Conservation (phyloP, 2,329 filamentous ascomycete genomes). For the Microsporum ferrugineum region DNA sequence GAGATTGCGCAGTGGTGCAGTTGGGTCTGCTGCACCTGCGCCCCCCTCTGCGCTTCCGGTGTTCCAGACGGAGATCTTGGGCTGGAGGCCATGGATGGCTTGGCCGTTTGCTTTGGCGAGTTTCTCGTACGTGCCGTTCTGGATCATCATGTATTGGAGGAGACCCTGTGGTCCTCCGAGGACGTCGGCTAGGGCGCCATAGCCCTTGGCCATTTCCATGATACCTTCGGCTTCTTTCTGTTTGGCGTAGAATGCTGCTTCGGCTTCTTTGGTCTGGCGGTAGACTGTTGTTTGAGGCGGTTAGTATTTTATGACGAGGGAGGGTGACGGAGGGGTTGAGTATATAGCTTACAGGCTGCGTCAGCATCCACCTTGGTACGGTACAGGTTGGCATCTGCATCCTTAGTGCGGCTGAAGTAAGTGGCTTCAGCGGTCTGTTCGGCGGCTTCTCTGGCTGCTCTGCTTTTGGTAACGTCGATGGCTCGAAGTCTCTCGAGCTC, state of each 20-base stretch:
- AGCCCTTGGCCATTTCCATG: slow-evolving; percentile 67
- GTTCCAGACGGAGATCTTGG: slow-evolving; percentile 88
- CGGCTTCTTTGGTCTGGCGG: slow-evolving; percentile 24
- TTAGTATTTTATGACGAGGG: slow-evolving; percentile 4
- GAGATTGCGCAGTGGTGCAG: slow-evolving; percentile 61
- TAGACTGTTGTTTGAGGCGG: slow-evolving; percentile 15
- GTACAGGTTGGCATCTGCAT: slow-evolving; percentile 41
- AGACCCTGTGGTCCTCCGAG: slow-evolving; percentile 69
- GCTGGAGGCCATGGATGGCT: slow-evolving; percentile 64
- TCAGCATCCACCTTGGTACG: slow-evolving; percentile 32
- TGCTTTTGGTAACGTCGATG: slow-evolving; percentile 64
- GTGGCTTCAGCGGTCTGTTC: slow-evolving; percentile 38
- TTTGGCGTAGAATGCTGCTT: slow-evolving; percentile 48
- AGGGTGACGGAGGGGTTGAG: background rate
- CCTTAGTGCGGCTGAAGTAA: slow-evolving; percentile 40
- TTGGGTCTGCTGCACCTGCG: slow-evolving; percentile 41
- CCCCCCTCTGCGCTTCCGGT: slow-evolving; percentile 44
- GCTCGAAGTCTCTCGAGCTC: slow-evolving; percentile 72
- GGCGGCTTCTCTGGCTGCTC: slow-evolving; percentile 37
- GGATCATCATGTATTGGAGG: slow-evolving; percentile 78
- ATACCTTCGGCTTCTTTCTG: slow-evolving; percentile 69
- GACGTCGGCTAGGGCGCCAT: slow-evolving; percentile 56
- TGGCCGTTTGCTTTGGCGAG: slow-evolving; percentile 67
- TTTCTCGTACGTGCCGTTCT: slow-evolving; percentile 65
- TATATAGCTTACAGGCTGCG: slow-evolving; percentile 21